Evolutionary conservation across 2,329 filamentous ascomycete genomes (phyloP).

Genomic region (Verticillium albo-atrum): DNA sequence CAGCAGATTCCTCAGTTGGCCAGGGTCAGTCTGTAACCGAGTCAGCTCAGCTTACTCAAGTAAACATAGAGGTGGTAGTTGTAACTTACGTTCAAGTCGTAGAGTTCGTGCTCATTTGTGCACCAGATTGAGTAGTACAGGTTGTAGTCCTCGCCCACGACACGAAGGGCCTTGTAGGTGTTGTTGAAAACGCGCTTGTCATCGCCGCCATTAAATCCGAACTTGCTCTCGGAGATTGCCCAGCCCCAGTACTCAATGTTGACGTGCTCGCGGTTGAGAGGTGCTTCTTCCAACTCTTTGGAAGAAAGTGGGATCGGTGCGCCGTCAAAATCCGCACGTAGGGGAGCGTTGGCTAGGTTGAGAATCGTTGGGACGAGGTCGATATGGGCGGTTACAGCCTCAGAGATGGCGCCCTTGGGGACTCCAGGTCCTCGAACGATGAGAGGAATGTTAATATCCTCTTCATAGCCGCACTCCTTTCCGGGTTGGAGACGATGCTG

Average conservation of each 20-base stretch:
- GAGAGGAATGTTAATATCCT: conserved; percentile 47
- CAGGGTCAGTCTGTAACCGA: conserved; percentile 38
- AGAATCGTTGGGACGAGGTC: conserved; percentile 54
- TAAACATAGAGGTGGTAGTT: too few species aligned
- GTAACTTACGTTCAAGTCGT: conserved; percentile 42
- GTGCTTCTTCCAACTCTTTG: conserved; percentile 12
- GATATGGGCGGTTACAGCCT: conserved; percentile 41
- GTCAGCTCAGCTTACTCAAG: not conserved
- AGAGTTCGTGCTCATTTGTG: conserved; percentile 42
- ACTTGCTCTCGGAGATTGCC: conserved; percentile 23
- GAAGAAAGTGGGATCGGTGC: conserved; percentile 34
- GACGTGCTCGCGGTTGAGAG: conserved; percentile 37
- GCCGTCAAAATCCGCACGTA: conserved; percentile 47
- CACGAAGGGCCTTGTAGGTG: conserved; percentile 49
- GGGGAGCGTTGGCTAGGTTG: conserved; percentile 24
- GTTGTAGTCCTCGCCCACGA: conserved; percentile 21
- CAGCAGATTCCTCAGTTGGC: conserved; percentile 32
- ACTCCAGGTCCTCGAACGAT: conserved; percentile 46
- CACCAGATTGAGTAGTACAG: conserved; percentile 47
- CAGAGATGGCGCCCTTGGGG: conserved; percentile 22
- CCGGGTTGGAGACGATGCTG: conserved; percentile 48
- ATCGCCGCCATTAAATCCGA: conserved; percentile 13
- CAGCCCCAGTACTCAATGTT: conserved; percentile 49
- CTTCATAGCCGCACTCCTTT: conserved; percentile 46
- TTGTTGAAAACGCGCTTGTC: conserved; percentile 31